A percentile compares a stretch with the other conserved stretches of the same genome.
phyloP scores from a whole-genome alignment of 164 flowering plant genomes.

The Brasenia schreberi region DNA sequence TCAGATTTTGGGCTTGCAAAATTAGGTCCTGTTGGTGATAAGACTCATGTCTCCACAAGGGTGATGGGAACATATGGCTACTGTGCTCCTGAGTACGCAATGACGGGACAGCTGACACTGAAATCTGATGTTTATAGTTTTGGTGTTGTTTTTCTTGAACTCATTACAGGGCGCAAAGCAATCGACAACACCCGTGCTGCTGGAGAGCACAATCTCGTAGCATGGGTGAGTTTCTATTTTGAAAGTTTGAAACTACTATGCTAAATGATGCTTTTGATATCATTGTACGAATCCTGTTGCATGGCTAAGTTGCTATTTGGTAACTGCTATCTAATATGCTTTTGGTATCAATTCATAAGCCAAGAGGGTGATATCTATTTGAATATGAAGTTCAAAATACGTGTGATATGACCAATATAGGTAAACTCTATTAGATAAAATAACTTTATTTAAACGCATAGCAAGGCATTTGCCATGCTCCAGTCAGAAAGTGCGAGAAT shows the following conservation, averaged over 20 bases:
- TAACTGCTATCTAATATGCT: too few species aligned
- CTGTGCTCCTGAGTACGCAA: constrained; percentile 48
- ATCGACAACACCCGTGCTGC: constrained; percentile 25
- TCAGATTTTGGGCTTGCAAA: constrained; percentile 74
- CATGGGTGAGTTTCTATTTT: constrained; percentile 18
- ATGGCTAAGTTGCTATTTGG: too few species aligned
- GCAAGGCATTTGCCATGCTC: too few species aligned
- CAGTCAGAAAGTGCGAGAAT: too few species aligned
- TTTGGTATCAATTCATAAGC: too few species aligned
- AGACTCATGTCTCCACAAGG: constrained; percentile 40
- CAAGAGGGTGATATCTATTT: too few species aligned
- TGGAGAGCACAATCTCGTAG: constrained; percentile 37
- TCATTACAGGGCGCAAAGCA: constrained; percentile 39
- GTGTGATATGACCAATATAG: too few species aligned
- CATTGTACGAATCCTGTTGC: background rate
- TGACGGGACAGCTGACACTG: constrained; percentile 37
- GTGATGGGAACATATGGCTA: constrained; percentile 54
- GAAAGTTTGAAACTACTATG: background rate
- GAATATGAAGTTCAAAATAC: too few species aligned
- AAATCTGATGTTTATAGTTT: constrained; percentile 48
- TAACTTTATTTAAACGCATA: too few species aligned
- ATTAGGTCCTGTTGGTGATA: constrained; percentile 37
- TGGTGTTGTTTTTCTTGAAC: constrained; percentile 42
- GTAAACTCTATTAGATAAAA: too few species aligned
- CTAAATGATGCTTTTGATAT: background rate